Percentiles rank a stretch among this genome's conserved stretches.
phyloP scores from a whole-genome alignment of 208 protist species.

The Porcisia hertigi region DNA sequence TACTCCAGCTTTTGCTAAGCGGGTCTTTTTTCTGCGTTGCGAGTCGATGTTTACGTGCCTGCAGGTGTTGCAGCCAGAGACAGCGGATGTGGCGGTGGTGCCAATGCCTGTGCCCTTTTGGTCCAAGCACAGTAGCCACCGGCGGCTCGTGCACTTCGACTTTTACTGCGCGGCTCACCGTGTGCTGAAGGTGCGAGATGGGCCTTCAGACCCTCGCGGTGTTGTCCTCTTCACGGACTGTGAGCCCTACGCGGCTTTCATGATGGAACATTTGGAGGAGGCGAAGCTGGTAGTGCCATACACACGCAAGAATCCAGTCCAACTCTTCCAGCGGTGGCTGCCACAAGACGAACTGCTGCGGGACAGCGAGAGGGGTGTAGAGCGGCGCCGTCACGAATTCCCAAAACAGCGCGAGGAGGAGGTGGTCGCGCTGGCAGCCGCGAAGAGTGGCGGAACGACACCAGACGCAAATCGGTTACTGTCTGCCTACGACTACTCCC shows the following conservation, averaged over 20 bases:
- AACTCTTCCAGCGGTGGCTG: slow-evolving; percentile 45
- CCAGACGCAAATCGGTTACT: slow-evolving; percentile 15
- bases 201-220: slow-evolving; percentile 57
- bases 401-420: slow-evolving; percentile 18
- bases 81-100: slow-evolving; percentile 61
- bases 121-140: slow-evolving; percentile 60
- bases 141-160: slow-evolving; percentile 67
- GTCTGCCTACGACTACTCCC: slow-evolving; percentile 13
- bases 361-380: neutral
- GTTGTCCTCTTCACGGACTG: slow-evolving; percentile 81
- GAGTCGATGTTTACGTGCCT: slow-evolving; percentile 78
- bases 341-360: slow-evolving; percentile 9
- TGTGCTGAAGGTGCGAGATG: slow-evolving; percentile 32
- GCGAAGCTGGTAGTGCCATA: slow-evolving; percentile 78
- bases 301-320: slow-evolving; percentile 68
- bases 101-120: slow-evolving; percentile 81
- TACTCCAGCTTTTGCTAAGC: slow-evolving; percentile 7
- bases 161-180: slow-evolving; percentile 67
- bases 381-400: slow-evolving; percentile 20
- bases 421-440: slow-evolving; percentile 23
- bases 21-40: slow-evolving; percentile 70
- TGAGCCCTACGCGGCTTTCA: slow-evolving; percentile 75
- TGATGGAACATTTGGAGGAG: slow-evolving; percentile 84
- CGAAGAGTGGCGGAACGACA: slow-evolving; percentile 28
- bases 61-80: slow-evolving; percentile 37